phyloP scores from a whole-genome alignment of 129 eudicot species.

The Ambrosia artemisiifolia region DNA sequence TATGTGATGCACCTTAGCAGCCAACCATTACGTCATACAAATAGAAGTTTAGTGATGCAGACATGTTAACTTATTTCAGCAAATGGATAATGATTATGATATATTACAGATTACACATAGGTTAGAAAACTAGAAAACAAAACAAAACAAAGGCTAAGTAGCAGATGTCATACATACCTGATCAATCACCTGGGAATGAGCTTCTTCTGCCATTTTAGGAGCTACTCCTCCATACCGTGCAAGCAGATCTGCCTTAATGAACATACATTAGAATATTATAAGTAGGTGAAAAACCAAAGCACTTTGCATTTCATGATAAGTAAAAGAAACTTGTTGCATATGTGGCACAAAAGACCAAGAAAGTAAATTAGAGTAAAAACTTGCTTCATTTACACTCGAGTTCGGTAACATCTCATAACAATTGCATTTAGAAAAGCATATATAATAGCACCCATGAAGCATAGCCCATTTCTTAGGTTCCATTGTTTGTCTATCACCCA shows the following conservation, averaged over 20 bases:
- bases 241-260: constrained; percentile 88
- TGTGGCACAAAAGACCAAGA: constrained; percentile 19
- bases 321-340: constrained; percentile 5
- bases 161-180: constrained; percentile 57
- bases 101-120: not conserved
- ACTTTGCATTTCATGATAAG: constrained; percentile 6
- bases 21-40: not conserved
- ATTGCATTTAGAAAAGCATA: constrained; percentile 14
- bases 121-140: no score
- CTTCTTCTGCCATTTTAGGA: constrained; percentile 99
- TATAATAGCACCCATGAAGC: constrained; percentile 6
- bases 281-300: constrained; percentile 2
- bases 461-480: not conserved
- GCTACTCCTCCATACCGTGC: constrained; percentile 92
- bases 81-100: not conserved
- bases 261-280: constrained; percentile 27
- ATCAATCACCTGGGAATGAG: constrained; percentile 81
- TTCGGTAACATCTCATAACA: constrained; percentile 9
- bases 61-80: not conserved
- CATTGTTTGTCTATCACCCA: not conserved
- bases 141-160: constrained; percentile 10
- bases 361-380: not conserved
- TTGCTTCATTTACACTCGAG: not conserved
- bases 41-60: not conserved
- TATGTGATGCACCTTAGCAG: not conserved